phyloP scores from a whole-genome alignment of 768 basidiomycete species.

The Lentinula guzmanii region DNA sequence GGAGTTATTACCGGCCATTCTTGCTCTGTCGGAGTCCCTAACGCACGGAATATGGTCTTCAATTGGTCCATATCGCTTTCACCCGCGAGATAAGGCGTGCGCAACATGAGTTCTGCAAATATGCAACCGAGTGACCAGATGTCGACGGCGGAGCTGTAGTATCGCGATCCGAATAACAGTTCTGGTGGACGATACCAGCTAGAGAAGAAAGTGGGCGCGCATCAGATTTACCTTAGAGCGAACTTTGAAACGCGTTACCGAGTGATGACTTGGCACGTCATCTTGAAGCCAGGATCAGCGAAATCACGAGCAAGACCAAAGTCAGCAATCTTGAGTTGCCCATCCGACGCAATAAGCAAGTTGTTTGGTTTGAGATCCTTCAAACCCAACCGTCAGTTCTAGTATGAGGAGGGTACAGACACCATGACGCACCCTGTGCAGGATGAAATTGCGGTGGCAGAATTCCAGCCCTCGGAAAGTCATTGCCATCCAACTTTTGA shows the following conservation, averaged over 20 bases:
- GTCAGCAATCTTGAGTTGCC: slow-evolving; percentile 95
- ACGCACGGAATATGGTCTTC: slow-evolving; percentile 87
- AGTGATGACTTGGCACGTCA: slow-evolving; percentile 99
- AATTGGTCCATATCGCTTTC: slow-evolving; percentile 97
- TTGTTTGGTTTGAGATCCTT: slow-evolving; percentile 99
- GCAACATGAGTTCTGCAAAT: slow-evolving; percentile 94
- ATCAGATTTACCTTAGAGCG: not conserved
- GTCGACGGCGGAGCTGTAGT: slow-evolving; percentile 90
- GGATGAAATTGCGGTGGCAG: slow-evolving; percentile 89
- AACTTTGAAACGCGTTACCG: slow-evolving; percentile 46
- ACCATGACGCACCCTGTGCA: slow-evolving; percentile 67
- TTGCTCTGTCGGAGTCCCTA: slow-evolving; percentile 94
- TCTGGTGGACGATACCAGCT: slow-evolving; percentile 98
- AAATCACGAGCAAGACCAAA: slow-evolving; percentile 97
- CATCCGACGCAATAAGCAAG: slow-evolving; percentile 85
- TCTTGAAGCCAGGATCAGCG: slow-evolving; percentile 90
- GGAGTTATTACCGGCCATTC: slow-evolving; percentile 84
- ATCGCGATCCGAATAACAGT: slow-evolving; percentile 83
- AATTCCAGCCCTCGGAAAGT: slow-evolving; percentile 97
- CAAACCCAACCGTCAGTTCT: not conserved
- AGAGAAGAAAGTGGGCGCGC: not conserved
- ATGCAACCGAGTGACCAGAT: slow-evolving; percentile 98
- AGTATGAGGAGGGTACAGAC: not conserved
- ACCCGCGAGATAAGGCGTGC: slow-evolving; percentile 92
- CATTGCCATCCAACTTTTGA: slow-evolving; percentile 99